Base-by-base conservation (phyloP, 2,329 filamentous ascomycete genomes). In the Lithohypha guttulata region DNA sequence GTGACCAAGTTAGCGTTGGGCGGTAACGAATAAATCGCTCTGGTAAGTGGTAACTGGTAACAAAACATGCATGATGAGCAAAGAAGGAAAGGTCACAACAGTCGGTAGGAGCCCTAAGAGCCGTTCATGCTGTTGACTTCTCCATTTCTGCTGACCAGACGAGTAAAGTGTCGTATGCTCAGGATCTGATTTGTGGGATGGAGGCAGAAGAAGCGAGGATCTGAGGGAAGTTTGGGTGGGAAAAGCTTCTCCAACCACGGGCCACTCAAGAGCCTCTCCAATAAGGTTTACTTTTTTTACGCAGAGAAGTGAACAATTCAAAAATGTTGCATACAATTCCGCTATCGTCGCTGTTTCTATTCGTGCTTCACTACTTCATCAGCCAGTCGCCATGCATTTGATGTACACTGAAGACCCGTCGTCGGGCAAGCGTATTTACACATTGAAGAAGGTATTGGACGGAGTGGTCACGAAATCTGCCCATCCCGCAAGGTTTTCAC, bases 401-500 rank as follows among this genome's bases (percentile, higher is more conserved):
- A 80, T 80, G 91, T 94, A 89, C 77, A 91, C 83, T 48, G 69
- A 87, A 66, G 82, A 86, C 63, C 49, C 47, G 22, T 62, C 73
- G 53, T 68, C 74, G 46, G 87, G 89, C 71, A 89, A 85, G 70
- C 85, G 89, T 62, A 68, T 81, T 56, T 98, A 96, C 74, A 96
- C 91, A 33, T 77, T 96, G 51, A 89, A 95, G 69, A 52, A 52
- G 30, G 50, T 52, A 20, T 45, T 52, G n/a, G 71, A 78, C 53
- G 81, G 82, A 58, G 77, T 86, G 59, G 84, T 95, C 57, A 93
- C 89, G 62, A 94, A 93, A 73, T 91, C 83, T 39, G 91, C 91
- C 41, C 89, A 96, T 68, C 89, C 91, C 32, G 91, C 91, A 29
- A 76, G 91, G 53, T 98, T 96, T 72, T 94, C 85, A 32, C 91